These are phyloP conservation scores for Cenchrus americanus DNA, from an alignment of 176 grass and related monocot species.

Conservation along the genomic window DNA sequence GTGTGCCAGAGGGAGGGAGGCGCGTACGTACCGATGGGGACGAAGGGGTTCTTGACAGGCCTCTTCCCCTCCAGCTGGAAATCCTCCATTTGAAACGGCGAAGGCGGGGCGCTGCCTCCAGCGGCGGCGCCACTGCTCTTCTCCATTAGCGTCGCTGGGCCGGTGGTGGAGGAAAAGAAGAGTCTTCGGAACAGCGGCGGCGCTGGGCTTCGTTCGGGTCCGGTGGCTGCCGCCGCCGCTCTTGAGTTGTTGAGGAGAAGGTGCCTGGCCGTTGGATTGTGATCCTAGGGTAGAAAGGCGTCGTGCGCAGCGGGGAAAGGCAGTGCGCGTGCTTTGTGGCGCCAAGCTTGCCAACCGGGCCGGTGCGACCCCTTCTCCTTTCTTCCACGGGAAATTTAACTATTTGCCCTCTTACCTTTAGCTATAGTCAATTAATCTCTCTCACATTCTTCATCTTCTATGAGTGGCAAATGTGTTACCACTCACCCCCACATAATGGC, in stretches of 20 bases:
- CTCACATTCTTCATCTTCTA: too few species aligned
- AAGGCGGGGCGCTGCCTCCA: slow-evolving; percentile 23
- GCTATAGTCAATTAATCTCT: too few species aligned
- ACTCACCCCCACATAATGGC: too few species aligned
- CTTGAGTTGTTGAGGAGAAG: not conserved
- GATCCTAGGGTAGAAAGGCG: not conserved
- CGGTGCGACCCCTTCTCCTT: not conserved
- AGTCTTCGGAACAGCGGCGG: not conserved
- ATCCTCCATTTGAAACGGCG: slow-evolving; percentile 51
- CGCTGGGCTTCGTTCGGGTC: slow-evolving; percentile 5
- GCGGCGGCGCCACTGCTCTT: slow-evolving; percentile 24
- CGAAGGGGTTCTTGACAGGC: slow-evolving; percentile 90
- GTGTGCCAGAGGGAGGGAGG: not conserved
- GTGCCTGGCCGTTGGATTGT: slow-evolving; percentile 2
- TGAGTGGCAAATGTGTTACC: too few species aligned
- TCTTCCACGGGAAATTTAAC: too few species aligned
- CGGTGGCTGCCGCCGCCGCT: not conserved
- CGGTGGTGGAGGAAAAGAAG: not conserved
- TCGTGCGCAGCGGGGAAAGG: not conserved
- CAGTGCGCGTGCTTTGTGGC: slow-evolving; percentile 2
- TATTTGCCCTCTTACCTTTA: too few species aligned
- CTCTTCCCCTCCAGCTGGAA: slow-evolving; percentile 66
- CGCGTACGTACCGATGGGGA: slow-evolving; percentile 71
- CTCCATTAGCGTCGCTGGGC: slow-evolving; percentile 45
- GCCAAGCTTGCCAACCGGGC: slow-evolving; percentile 25